Evolutionary conservation across 2,329 filamentous ascomycete genomes (phyloP).

Genomic region (Colletotrichum sp.): DNA sequence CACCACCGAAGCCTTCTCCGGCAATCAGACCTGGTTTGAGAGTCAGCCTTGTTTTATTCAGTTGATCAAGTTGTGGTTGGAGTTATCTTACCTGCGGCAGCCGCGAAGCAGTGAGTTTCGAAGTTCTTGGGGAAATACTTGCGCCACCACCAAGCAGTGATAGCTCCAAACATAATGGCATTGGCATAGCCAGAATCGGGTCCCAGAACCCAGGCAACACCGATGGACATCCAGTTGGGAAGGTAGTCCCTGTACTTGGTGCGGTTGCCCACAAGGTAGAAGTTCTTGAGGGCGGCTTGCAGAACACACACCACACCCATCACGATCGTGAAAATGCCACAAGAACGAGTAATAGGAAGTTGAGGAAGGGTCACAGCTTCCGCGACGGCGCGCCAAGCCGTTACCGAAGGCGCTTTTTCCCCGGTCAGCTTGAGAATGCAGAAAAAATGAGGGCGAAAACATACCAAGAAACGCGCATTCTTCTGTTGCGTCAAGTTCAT

Average conservation of each 20-base stretch:
- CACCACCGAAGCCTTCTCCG: conserved; percentile 67
- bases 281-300: conserved; percentile 60
- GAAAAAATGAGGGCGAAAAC: background rate
- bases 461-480: conserved; percentile 56
- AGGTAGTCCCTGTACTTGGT: conserved; percentile 62
- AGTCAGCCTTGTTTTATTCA: rapidly evolving
- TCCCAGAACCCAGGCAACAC: conserved; percentile 63
- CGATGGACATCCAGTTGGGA: conserved; percentile 68
- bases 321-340: conserved; percentile 61
- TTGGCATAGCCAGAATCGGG: conserved; percentile 59
- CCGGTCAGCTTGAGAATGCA: background rate
- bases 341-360: conserved; percentile 60
- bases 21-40: conserved; percentile 53
- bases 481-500: conserved; percentile 39
- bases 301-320: conserved; percentile 55
- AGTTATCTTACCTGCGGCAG: conserved; percentile 50
- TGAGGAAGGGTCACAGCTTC: conserved; percentile 60
- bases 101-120: conserved; percentile 61
- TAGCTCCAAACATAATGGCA: conserved; percentile 61
- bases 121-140: conserved; percentile 55
- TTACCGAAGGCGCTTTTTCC: conserved; percentile 57
- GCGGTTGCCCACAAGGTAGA: conserved; percentile 53
- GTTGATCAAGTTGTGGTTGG: rapidly evolving
- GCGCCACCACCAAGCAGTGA: conserved; percentile 57
- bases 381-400: conserved; percentile 71